Evolutionary conservation across 139 green algal species (phyloP).

Genomic region (Micractinium sp.): DNA sequence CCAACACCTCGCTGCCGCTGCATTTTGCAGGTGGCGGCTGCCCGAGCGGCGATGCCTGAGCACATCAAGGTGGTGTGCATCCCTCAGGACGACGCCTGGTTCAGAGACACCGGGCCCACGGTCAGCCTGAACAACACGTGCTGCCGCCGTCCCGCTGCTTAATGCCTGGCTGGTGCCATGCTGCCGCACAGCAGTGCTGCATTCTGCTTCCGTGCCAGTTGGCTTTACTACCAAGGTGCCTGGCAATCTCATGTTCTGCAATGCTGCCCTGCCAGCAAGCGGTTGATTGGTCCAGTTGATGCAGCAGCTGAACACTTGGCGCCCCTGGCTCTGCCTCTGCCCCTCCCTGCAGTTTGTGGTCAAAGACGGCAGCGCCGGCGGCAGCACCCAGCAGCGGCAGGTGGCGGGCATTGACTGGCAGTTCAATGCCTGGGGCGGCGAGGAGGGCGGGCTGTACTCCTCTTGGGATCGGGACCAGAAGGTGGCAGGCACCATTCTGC

Average conservation of each 20-base stretch:
- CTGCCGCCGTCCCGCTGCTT: no score
- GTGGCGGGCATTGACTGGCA: conserved; percentile 59
- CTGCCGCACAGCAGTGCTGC: no score
- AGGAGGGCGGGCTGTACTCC: conserved; percentile 41
- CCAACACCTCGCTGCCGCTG: background rate
- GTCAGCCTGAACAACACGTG: conserved; percentile 1
- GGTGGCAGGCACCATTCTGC: conserved; percentile 29
- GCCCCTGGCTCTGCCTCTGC: background rate
- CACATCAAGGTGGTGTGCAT: conserved; percentile 39
- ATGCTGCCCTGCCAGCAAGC: no score
- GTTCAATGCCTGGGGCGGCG: conserved; percentile 70
- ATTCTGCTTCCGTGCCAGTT: no score
- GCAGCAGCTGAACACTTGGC: no score
- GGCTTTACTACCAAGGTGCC: no score
- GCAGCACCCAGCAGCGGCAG: background rate
- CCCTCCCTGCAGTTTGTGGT: conserved; percentile 43
- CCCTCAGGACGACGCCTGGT: conserved; percentile 58
- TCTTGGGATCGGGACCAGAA: conserved; percentile 37
- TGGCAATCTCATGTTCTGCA: no score
- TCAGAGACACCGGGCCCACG: conserved; percentile 57
- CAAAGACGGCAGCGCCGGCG: background rate
- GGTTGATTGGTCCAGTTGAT: no score
- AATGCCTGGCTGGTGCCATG: no score
- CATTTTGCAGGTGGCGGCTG: conserved; percentile 16
- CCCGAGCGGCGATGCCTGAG: conserved; percentile 8